Evolutionary conservation across 2,329 filamentous ascomycete genomes (phyloP).

Genomic region (Cladophialophora chaetospira): DNA sequence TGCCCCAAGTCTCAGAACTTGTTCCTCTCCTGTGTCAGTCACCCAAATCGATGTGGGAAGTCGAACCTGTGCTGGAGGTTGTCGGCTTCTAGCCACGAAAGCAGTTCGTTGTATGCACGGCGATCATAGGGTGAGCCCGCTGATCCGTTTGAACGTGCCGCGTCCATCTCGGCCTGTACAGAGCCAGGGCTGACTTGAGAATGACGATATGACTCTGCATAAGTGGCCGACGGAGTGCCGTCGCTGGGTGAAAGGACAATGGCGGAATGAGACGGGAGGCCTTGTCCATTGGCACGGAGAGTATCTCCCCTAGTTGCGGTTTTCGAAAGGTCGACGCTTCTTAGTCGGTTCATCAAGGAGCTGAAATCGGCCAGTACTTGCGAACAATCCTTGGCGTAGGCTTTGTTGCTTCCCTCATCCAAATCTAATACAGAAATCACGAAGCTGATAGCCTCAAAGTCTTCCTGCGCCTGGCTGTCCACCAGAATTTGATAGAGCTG

Average conservation of each 20-base stretch:
- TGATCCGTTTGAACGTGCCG: background rate
- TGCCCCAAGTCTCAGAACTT: background rate
- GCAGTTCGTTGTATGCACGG: constrained; percentile 14
- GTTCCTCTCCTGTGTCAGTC: background rate
- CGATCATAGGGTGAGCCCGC: background rate
- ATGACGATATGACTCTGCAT: constrained; percentile 2
- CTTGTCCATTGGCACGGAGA: background rate
- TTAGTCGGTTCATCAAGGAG: constrained; percentile 12
- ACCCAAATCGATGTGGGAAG: constrained; percentile 16
- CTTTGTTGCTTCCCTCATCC: constrained; percentile 19
- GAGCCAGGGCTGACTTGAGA: constrained; percentile 4
- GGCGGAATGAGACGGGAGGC: constrained; percentile 7
- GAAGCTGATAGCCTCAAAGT: constrained; percentile 12
- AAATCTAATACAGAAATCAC: constrained; percentile 13
- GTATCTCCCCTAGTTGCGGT: background rate
- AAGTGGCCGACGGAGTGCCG: background rate
- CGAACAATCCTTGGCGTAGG: constrained; percentile 20
- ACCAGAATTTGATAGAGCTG: constrained; percentile 39
- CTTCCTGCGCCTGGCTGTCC: constrained; percentile 5
- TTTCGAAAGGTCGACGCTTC: constrained; percentile 13
- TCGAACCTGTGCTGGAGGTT: constrained; percentile 17
- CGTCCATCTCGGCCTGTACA: background rate
- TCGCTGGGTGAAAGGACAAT: constrained; percentile 8
- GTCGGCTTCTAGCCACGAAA: constrained; percentile 18
- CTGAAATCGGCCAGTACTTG: constrained; percentile 17